phyloP scores from a whole-genome alignment of 352 stramenopile species.

The Blastocystis sp. region DNA sequence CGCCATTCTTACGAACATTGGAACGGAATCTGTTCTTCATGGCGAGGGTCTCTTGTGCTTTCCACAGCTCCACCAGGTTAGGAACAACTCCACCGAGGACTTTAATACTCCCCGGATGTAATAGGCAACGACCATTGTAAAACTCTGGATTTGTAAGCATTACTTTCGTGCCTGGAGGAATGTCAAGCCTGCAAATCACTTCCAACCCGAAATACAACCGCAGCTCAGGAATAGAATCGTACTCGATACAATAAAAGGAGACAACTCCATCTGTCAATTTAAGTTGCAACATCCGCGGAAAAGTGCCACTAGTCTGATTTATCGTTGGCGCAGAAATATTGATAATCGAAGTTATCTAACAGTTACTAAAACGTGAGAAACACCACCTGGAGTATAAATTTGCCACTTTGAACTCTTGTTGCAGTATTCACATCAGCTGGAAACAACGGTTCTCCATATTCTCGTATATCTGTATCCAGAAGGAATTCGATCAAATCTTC shows the following conservation, averaged over 20 bases:
- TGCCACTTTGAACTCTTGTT: background rate
- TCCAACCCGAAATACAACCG: background rate
- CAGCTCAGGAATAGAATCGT: background rate
- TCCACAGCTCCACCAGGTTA: background rate
- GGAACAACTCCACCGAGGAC: constrained; percentile 21
- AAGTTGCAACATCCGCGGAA: background rate
- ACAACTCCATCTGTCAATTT: constrained; percentile 24
- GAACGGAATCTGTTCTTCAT: constrained; percentile 38
- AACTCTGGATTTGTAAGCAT: constrained; percentile 16
- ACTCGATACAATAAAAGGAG: background rate
- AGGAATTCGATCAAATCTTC: background rate
- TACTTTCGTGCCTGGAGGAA: constrained; percentile 21
- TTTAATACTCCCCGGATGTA: background rate
- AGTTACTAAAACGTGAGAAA: background rate
- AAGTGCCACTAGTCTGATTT: background rate
- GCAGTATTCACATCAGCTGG: background rate
- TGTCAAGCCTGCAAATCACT: background rate
- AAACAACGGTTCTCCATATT: background rate
- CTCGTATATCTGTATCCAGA: constrained; percentile 3
- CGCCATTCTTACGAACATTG: background rate
- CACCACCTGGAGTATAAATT: background rate
- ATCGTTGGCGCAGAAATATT: constrained; percentile 36
- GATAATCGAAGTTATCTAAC: background rate
- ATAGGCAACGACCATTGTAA: background rate
- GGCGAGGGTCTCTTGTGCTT: constrained; percentile 21